Evolutionary conservation across 176 grass and related monocot species (phyloP).

Genomic region (Raddia guianensis): DNA sequence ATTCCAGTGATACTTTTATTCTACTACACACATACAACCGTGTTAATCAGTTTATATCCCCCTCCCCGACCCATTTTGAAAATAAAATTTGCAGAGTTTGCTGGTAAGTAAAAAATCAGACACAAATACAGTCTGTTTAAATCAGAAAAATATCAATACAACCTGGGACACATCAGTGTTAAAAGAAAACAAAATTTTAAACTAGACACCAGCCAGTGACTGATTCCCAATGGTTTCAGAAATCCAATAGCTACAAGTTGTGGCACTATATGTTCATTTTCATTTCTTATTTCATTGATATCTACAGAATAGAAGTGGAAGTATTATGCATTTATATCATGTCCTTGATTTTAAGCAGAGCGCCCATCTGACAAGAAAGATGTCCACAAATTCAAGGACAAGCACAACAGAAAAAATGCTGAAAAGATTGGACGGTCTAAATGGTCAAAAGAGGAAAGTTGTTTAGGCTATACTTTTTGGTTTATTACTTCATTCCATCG

Average conservation of each 20-base stretch:
- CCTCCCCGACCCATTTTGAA: too few species aligned
- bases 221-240: too few species aligned
- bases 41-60: slow-evolving; percentile 2
- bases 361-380: slow-evolving; percentile 29
- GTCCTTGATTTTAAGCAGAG: slow-evolving; percentile 31
- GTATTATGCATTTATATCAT: slow-evolving; percentile 21
- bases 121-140: neutral
- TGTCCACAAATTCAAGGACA: slow-evolving; percentile 31
- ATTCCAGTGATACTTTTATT: neutral
- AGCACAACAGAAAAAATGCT: slow-evolving; percentile 20
- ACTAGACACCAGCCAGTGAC: too few species aligned
- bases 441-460: slow-evolving; percentile 67
- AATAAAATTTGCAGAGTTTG: too few species aligned
- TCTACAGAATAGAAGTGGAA: slow-evolving; percentile 15
- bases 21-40: neutral
- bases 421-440: slow-evolving; percentile 33
- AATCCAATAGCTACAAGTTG: neutral
- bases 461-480: slow-evolving; percentile 11
- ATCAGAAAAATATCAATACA: neutral
- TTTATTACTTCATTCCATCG: slow-evolving; percentile 17
- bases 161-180: neutral
- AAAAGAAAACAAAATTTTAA: neutral
- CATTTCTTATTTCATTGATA: slow-evolving; percentile 12
- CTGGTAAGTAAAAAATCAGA: neutral
- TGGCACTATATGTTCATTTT: slow-evolving; percentile 26